A percentile compares a stretch with the other conserved stretches of the same genome.
phyloP scores from a whole-genome alignment of 371 early-diverging fungal genomes.

The Capillidium rhysosporum region DNA sequence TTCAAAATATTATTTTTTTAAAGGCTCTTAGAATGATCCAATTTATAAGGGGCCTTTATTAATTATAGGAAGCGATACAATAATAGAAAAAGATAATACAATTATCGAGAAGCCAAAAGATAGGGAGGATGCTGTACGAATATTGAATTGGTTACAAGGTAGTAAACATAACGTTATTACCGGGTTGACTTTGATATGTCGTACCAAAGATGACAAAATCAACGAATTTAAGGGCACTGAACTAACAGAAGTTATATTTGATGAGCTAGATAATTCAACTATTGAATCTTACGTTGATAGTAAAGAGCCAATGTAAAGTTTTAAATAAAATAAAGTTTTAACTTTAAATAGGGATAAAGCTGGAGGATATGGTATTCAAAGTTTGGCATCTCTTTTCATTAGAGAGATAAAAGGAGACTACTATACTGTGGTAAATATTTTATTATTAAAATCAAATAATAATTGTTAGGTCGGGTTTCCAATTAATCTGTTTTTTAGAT shows the following conservation, averaged over 20 bases:
- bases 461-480: no score
- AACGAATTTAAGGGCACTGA: conserved; percentile 2
- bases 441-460: no score
- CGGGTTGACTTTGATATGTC: conserved; percentile 28
- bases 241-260: conserved; percentile 14
- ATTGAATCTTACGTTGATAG: conserved; percentile 44
- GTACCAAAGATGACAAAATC: not conserved
- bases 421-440: conserved; percentile 15
- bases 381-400: conserved; percentile 46
- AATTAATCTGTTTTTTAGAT: no score
- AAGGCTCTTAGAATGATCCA: conserved; percentile 31
- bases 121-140: conserved; percentile 25
- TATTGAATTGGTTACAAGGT: conserved; percentile 31
- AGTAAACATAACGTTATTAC: conserved; percentile 38
- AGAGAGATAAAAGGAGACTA: conserved; percentile 33
- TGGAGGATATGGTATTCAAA: conserved; percentile 73
- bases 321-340: conserved; percentile 7
- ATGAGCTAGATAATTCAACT: conserved; percentile 19
- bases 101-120: conserved; percentile 38
- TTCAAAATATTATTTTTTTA: conserved; percentile 18
- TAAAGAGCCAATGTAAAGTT: conserved; percentile 28
- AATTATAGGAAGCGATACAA: conserved; percentile 64
- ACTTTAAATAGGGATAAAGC: conserved; percentile 39
- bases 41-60: conserved; percentile 25
- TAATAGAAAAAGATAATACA: conserved; percentile 32